Conservation (phyloP, 225 moss, liverwort and hornwort species). For the Takakia lepidozioides region DNA sequence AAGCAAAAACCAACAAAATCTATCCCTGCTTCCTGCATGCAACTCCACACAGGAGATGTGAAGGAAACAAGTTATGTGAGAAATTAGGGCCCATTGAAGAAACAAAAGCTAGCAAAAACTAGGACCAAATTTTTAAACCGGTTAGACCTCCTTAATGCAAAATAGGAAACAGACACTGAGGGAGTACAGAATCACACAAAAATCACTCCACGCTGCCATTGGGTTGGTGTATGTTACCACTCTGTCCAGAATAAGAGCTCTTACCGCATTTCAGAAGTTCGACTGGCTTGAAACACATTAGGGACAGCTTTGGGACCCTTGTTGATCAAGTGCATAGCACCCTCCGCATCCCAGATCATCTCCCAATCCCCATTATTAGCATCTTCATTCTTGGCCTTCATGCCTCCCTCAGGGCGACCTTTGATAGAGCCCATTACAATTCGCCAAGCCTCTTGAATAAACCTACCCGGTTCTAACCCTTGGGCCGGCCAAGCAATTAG, state of each 20-base stretch:
- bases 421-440: conserved; percentile 27
- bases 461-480: conserved; percentile 35
- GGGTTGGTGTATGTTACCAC: too few relatives aligned
- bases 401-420: conserved; percentile 19
- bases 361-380: conserved; percentile 79
- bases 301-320: conserved; percentile 41
- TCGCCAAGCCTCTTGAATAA: conserved; percentile 22
- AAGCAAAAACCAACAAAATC: too few relatives aligned
- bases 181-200: too few relatives aligned
- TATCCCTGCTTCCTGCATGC: too few relatives aligned
- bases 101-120: too few relatives aligned
- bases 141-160: too few relatives aligned
- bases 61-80: too few relatives aligned
- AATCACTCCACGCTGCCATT: too few relatives aligned
- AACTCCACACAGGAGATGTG: too few relatives aligned
- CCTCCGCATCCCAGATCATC: conserved; percentile 88
- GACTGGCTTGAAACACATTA: conserved; percentile 16
- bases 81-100: too few relatives aligned
- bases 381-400: conserved; percentile 73
- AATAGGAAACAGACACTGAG: too few relatives aligned
- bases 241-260: neutral
- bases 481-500: conserved; percentile 57
- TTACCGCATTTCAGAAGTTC: conserved; percentile 35
- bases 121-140: too few relatives aligned
- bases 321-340: conserved; percentile 68